phyloP scores from a whole-genome alignment of 345 rosid genomes.

The Ricinus communis region DNA sequence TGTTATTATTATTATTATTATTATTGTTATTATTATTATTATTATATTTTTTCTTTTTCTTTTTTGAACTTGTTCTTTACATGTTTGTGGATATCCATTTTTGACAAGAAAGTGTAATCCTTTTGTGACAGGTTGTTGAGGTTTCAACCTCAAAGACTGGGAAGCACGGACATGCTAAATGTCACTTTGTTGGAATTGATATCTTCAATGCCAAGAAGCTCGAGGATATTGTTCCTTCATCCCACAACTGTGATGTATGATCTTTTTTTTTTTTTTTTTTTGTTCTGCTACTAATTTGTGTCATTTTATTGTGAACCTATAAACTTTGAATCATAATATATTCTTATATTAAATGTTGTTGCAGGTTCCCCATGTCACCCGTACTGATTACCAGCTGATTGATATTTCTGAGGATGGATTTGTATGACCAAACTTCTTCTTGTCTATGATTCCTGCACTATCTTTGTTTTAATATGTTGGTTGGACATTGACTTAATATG shows the following conservation, averaged over 20 bases:
- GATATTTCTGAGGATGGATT: slow-evolving; percentile 40
- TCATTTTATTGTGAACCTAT: background rate
- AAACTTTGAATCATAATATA: background rate
- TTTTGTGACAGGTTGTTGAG: slow-evolving; percentile 30
- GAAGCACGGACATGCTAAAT: slow-evolving; percentile 40
- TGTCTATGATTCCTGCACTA: background rate
- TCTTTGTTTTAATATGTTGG: background rate
- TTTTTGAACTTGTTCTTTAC: too few relatives aligned
- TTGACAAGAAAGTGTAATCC: too few relatives aligned
- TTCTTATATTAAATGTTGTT: background rate
- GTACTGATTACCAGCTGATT: slow-evolving; percentile 35
- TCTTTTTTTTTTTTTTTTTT: background rate
- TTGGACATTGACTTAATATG: background rate
- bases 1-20: too few relatives aligned
- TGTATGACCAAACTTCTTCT: slow-evolving; percentile 7
- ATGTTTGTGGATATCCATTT: background rate
- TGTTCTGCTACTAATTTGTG: background rate
- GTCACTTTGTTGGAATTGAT: slow-evolving; percentile 37
- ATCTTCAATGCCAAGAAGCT: slow-evolving; percentile 37
- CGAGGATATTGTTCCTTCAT: slow-evolving; percentile 40
- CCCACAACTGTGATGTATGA: slow-evolving; percentile 40
- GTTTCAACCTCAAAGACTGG: slow-evolving; percentile 39
- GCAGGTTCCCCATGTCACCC: slow-evolving; percentile 38
- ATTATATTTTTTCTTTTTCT: too few relatives aligned
- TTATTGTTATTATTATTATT: too few relatives aligned